Conservation (phyloP, 1,284 basidiomycete species). For the Sporisorium scitamineum region DNA sequence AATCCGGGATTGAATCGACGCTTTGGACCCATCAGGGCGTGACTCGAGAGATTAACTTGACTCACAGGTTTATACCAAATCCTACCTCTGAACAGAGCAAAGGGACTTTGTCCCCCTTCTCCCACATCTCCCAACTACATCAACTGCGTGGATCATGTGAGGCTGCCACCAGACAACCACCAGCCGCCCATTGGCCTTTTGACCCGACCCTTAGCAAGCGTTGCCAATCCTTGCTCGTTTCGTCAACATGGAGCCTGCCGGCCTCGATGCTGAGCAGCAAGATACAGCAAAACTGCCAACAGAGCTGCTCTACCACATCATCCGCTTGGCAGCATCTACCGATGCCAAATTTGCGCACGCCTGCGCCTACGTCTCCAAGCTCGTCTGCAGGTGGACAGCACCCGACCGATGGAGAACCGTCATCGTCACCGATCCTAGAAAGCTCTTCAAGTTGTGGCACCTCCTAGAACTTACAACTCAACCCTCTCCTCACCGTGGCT, state of each 20-base stretch:
- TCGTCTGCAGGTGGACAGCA: constrained; percentile 43
- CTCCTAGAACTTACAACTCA: not conserved
- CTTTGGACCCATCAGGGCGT: too few species aligned
- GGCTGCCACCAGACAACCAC: not conserved
- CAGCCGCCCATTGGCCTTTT: not conserved
- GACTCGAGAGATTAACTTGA: too few species aligned
- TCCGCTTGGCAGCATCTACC: constrained; percentile 39
- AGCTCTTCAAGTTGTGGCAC: constrained; percentile 20
- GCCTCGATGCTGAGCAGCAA: not conserved
- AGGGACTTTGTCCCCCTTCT: not conserved
- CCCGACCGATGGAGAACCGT: constrained; percentile 51
- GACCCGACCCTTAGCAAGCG: not conserved
- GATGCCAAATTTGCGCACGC: constrained; percentile 37
- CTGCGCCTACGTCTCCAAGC: constrained; percentile 52
- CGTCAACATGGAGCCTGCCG: not conserved
- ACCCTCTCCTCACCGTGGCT: not conserved
- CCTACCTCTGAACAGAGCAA: too few species aligned
- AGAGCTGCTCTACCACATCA: constrained; percentile 41
- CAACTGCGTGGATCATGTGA: not conserved
- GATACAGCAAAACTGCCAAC: constrained; percentile 17
- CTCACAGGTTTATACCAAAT: too few species aligned
- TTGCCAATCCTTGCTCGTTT: not conserved
- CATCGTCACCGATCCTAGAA: constrained; percentile 7
- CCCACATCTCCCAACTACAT: not conserved
- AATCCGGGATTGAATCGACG: not conserved